These are phyloP conservation scores for Delphinella strobiligena DNA, from an alignment of 2,329 filamentous ascomycete species.

Conservation along the genomic window DNA sequence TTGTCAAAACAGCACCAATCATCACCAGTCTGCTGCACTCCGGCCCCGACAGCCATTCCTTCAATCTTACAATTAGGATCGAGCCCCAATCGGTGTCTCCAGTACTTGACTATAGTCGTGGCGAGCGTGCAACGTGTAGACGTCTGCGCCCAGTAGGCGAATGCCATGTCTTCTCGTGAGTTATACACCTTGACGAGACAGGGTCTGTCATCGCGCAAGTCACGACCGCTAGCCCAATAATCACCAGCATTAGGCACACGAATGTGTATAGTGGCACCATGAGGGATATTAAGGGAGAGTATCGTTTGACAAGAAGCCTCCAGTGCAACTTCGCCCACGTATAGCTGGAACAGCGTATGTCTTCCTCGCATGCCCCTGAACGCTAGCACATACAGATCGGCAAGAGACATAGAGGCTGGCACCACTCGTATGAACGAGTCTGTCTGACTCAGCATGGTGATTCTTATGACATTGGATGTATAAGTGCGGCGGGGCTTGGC, in stretches of 20 bases:
- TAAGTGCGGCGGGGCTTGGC: slow-evolving; percentile 1
- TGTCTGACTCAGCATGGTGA: slow-evolving; percentile 11
- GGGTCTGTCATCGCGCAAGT: no score
- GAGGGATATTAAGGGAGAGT: no score
- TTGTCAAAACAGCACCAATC: not conserved
- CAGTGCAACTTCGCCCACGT: no score
- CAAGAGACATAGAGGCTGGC: slow-evolving; percentile 4
- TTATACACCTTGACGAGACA: slow-evolving; percentile 14
- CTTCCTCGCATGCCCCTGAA: slow-evolving; percentile 18
- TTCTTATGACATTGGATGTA: slow-evolving; percentile 1
- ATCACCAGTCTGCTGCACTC: slow-evolving; percentile 10
- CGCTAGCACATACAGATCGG: slow-evolving; percentile 16
- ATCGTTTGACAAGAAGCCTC: no score
- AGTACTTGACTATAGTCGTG: slow-evolving; percentile 16
- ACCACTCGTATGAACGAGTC: slow-evolving; percentile 11
- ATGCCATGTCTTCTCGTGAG: not conserved
- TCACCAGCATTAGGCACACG: no score
- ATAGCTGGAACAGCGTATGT: slow-evolving; percentile 17
- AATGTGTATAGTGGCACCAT: no score
- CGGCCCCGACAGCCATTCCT: slow-evolving; percentile 9
- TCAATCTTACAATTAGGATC: not conserved
- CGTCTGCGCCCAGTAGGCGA: slow-evolving; percentile 17
- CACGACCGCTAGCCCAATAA: no score
- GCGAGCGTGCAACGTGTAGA: slow-evolving; percentile 11
- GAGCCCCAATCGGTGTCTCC: slow-evolving; percentile 11